Conservation (phyloP, 164 flowering plant species). For the Magnolia kwangsiensis region DNA sequence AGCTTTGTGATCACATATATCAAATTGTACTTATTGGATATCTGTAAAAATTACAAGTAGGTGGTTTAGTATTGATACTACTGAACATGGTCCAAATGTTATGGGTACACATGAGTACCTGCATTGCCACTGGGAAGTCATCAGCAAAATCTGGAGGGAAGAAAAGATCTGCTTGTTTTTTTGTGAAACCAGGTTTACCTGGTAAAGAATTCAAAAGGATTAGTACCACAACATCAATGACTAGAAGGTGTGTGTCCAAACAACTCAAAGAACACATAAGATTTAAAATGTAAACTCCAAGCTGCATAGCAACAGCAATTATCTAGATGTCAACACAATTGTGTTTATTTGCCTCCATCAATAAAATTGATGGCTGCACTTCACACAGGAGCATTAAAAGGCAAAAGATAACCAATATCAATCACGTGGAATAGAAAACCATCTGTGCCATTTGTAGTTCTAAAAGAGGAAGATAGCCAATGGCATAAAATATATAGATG, state of each 20-base stretch:
- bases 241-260: not conserved
- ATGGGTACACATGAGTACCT: slow-evolving; percentile 41
- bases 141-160: slow-evolving; percentile 99
- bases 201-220: slow-evolving; percentile 16
- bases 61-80: slow-evolving; percentile 9
- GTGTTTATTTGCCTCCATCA: not conserved
- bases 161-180: slow-evolving; percentile 98
- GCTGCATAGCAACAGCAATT: not conserved
- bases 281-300: not conserved
- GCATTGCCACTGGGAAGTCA: slow-evolving; percentile 99
- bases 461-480: not conserved
- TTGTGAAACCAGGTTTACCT: slow-evolving; percentile 91
- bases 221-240: not conserved
- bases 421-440: not conserved
- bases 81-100: not conserved
- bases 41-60: slow-evolving; percentile 45
- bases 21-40: slow-evolving; percentile 81
- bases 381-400: not conserved
- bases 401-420: not conserved
- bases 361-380: no score
- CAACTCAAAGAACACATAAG: not conserved
- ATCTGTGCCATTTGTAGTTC: not conserved
- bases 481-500: not conserved
- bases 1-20: slow-evolving; percentile 98
- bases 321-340: not conserved